Conservation (phyloP, 2,329 filamentous ascomycete species). For the Colletotrichum sp. region DNA sequence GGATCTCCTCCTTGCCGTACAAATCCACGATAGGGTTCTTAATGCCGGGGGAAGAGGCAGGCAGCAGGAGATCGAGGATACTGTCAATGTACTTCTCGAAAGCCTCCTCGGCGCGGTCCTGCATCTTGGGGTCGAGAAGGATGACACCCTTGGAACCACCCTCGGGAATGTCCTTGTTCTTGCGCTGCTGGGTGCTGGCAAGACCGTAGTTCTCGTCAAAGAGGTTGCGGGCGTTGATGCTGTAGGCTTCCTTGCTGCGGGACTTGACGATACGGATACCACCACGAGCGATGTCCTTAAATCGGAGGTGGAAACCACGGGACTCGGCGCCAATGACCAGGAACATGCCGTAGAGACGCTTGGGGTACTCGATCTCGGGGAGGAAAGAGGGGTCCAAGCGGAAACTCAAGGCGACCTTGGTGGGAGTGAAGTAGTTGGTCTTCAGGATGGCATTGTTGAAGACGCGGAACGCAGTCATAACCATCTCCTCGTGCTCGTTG, state of each 20-base stretch:
- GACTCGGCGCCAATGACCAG: constrained; percentile 96
- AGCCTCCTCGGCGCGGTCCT: constrained; percentile 88
- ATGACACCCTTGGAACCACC: constrained; percentile 98
- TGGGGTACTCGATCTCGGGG: constrained; percentile 89
- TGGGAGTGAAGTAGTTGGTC: constrained; percentile 97
- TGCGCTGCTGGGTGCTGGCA: constrained; percentile 97
- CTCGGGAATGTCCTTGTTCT: constrained; percentile 99
- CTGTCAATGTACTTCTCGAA: constrained; percentile 99
- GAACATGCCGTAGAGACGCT: constrained; percentile 97
- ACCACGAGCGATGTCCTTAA: constrained; percentile 94
- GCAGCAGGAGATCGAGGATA: constrained; percentile 92
- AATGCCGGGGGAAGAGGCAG: constrained; percentile 90
- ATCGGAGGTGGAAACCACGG: constrained; percentile 94
- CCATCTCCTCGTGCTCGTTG: constrained; percentile 97
- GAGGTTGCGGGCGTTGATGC: constrained; percentile 93
- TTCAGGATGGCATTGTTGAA: constrained; percentile 95
- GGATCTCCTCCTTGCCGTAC: constrained; percentile 92
- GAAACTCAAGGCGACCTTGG: constrained; percentile 98
- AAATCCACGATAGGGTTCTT: constrained; percentile 98
- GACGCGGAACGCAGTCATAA: constrained; percentile 94
- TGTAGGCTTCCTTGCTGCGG: constrained; percentile 91
- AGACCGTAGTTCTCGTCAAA: constrained; percentile 99
- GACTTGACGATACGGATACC: constrained; percentile 99
- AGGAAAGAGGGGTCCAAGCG: constrained; percentile 89
- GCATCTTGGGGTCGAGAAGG: constrained; percentile 89